Conservation (phyloP, 1,139 yeast genomes). For the Blastobotrys persicus region DNA sequence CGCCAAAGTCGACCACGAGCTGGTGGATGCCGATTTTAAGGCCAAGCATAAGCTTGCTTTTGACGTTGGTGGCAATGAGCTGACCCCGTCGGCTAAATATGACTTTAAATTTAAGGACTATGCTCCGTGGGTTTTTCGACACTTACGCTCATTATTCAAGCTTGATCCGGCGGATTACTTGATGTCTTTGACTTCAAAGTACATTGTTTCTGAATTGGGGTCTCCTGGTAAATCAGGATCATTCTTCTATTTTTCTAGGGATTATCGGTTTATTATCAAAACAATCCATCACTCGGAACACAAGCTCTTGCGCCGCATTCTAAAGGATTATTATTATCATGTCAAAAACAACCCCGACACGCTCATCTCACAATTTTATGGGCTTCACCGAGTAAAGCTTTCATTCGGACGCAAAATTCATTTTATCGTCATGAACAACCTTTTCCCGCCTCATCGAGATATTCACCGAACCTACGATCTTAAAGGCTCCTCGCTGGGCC, state of each 20-base stretch:
- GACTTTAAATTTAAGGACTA: conserved; percentile 97
- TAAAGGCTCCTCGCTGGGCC: conserved; percentile 91
- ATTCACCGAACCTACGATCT: conserved; percentile 84
- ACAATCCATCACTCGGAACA: conserved; percentile 95
- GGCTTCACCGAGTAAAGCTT: conserved; percentile 89
- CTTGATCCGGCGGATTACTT: conserved; percentile 95
- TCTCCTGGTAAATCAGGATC: conserved; percentile 98
- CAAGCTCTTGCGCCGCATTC: conserved; percentile 68
- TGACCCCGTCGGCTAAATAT: conserved; percentile 89
- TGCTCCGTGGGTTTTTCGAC: conserved; percentile 91
- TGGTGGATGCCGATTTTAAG: conserved; percentile 67
- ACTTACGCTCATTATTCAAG: conserved; percentile 72
- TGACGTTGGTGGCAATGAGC: conserved; percentile 82
- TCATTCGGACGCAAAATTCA: conserved; percentile 85
- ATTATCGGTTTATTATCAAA: conserved; percentile 89
- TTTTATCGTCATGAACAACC: conserved; percentile 93
- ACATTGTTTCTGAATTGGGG: conserved; percentile 85
- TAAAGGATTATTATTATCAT: conserved; percentile 76
- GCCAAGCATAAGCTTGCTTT: conserved; percentile 77
- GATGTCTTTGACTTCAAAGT: conserved; percentile 87
- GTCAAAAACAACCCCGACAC: conserved; percentile 86
- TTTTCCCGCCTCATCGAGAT: conserved; percentile 92
- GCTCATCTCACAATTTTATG: conserved; percentile 88
- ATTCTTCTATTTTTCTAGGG: conserved; percentile 91
- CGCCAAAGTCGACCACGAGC: conserved; percentile 76